phyloP scores from a whole-genome alignment of 2,329 filamentous ascomycete genomes.

The Claviceps sp. region DNA sequence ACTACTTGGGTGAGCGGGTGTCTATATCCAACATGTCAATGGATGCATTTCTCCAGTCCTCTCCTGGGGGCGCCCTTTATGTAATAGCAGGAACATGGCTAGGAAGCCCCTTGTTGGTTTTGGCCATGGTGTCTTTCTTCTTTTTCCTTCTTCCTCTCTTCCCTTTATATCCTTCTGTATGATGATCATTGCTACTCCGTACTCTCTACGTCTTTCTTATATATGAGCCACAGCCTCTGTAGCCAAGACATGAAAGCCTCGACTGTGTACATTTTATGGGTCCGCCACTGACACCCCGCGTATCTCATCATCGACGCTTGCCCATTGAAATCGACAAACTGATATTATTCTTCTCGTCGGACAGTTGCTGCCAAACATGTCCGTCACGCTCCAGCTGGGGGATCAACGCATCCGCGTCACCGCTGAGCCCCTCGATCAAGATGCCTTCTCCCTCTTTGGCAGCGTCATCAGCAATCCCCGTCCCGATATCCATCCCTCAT shows the following conservation, averaged over 20 bases:
- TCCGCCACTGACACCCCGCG: background rate
- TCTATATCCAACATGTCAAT: too few species aligned
- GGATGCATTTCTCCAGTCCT: background rate
- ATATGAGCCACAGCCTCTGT: background rate
- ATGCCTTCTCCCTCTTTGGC: conserved; percentile 66
- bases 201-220: background rate
- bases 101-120: too few species aligned
- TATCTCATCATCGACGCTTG: background rate
- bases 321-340: background rate
- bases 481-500: conserved; percentile 38
- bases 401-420: conserved; percentile 26
- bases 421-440: conserved; percentile 52
- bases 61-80: too few species aligned
- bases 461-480: conserved; percentile 67
- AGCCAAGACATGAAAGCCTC: too few species aligned
- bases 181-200: too few species aligned
- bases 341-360: background rate
- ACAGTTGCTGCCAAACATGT: conserved; percentile 10
- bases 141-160: background rate
- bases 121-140: background rate
- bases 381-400: conserved; percentile 14
- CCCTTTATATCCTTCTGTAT: too few species aligned
- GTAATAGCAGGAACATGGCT: too few species aligned
- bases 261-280: background rate
- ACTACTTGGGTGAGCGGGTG: background rate